Percentiles rank a stretch among this genome's conserved stretches.
These are phyloP conservation scores for Halophytophthora batemanensis DNA, from an alignment of 352 stramenopile species.

Conservation along the genomic window DNA sequence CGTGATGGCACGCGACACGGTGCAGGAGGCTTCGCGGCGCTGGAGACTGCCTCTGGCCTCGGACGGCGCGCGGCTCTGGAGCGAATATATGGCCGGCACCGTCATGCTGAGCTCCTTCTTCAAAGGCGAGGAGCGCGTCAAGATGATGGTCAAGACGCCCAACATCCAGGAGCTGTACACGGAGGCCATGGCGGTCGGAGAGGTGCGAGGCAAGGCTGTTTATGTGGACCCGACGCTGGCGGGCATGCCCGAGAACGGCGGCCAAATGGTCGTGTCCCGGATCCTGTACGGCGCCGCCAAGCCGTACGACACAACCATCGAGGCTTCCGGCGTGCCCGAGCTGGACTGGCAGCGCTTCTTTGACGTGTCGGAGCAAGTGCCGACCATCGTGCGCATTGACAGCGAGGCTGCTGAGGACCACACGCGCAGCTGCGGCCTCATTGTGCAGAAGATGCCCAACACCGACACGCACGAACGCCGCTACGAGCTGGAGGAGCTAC, in stretches of 20 bases:
- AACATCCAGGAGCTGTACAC: conserved; percentile 74
- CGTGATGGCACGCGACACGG: conserved; percentile 56
- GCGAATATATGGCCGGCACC: conserved; percentile 85
- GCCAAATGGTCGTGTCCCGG: conserved; percentile 74
- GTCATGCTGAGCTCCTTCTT: conserved; percentile 86
- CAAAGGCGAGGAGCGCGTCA: conserved; percentile 85
- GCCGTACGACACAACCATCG: conserved; percentile 76
- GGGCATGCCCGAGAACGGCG: conserved; percentile 24
- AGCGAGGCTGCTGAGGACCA: conserved; percentile 46
- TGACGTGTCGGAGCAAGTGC: conserved; percentile 80
- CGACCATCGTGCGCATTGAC: conserved; percentile 78
- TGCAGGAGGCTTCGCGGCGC: conserved; percentile 50
- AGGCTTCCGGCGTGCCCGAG: conserved; percentile 57
- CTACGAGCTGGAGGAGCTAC: conserved; percentile 68
- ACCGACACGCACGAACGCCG: conserved; percentile 42
- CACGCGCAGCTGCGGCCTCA: conserved; percentile 65
- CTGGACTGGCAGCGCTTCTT: conserved; percentile 83
- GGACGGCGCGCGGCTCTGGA: conserved; percentile 61
- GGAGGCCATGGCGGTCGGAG: conserved; percentile 73
- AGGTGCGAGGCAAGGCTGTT: conserved; percentile 69
- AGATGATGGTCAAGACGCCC: conserved; percentile 63
- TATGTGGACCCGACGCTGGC: conserved; percentile 29
- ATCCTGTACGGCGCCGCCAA: conserved; percentile 71
- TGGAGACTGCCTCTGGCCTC: conserved; percentile 49
- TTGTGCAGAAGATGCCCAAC: conserved; percentile 81